These are phyloP conservation scores for Cladosporium sp. DNA, from an alignment of 2,329 filamentous ascomycete species.

Conservation along the genomic window DNA sequence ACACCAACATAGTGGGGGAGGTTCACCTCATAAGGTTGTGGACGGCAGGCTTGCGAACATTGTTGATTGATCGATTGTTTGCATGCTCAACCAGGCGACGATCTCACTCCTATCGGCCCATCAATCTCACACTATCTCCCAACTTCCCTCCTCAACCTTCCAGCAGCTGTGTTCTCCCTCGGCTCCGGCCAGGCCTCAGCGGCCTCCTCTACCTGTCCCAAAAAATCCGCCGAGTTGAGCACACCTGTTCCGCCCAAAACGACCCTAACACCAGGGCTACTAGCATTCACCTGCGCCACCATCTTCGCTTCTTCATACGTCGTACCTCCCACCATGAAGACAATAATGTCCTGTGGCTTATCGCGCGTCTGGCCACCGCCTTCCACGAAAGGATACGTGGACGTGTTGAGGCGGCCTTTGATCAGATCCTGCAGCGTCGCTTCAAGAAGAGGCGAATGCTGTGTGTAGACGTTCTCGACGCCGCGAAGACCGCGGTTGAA, in stretches of 20 bases:
- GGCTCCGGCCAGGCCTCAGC: slow-evolving; percentile 81
- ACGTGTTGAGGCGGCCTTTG: slow-evolving; percentile 81
- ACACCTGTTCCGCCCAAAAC: slow-evolving; percentile 85
- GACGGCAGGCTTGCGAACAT: too few relatives aligned
- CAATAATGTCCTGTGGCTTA: slow-evolving; percentile 92
- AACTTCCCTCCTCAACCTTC: slow-evolving; percentile 58
- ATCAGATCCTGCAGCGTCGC: slow-evolving; percentile 86
- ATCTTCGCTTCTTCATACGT: slow-evolving; percentile 98
- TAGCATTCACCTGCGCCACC: slow-evolving; percentile 91
- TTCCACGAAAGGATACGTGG: slow-evolving; percentile 91
- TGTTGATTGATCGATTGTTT: too few relatives aligned
- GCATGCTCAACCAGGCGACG: too few relatives aligned
- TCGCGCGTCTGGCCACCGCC: slow-evolving; percentile 81
- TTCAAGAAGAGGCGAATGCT: slow-evolving; percentile 87
- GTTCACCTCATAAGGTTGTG: too few relatives aligned
- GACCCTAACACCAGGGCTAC: slow-evolving; percentile 80
- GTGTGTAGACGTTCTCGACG: slow-evolving; percentile 98
- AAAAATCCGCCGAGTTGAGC: slow-evolving; percentile 81
- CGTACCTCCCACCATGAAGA: slow-evolving; percentile 89
- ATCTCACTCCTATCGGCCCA: too few relatives aligned
- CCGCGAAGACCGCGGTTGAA: slow-evolving; percentile 89
- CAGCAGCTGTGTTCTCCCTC: slow-evolving; percentile 55
- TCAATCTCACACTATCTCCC: slow-evolving; percentile 34
- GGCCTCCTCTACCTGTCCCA: slow-evolving; percentile 88
- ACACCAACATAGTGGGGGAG: too few relatives aligned